phyloP scores from a whole-genome alignment of 805 yeast genomes.

The Candida verbasci region DNA sequence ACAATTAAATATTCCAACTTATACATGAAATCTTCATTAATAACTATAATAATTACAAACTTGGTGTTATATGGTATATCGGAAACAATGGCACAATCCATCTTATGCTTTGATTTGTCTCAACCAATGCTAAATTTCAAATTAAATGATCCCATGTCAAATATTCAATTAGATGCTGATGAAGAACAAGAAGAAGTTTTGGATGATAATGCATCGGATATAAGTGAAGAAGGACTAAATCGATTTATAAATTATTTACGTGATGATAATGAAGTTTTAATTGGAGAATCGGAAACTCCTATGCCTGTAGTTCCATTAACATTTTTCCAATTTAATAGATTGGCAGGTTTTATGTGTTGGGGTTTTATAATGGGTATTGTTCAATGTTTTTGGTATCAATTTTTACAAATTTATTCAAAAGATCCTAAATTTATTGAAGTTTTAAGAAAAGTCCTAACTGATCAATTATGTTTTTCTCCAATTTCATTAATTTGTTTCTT shows the following conservation, averaged over 20 bases:
- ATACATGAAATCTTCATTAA: slow-evolving; percentile 60
- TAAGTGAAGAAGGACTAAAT: slow-evolving; percentile 18
- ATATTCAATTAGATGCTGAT: background rate
- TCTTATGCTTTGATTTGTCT: slow-evolving; percentile 28
- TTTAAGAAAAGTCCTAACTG: slow-evolving; percentile 80
- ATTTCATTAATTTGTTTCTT: slow-evolving; percentile 75
- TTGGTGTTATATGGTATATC: slow-evolving; percentile 83
- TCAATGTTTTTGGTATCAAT: slow-evolving; percentile 86
- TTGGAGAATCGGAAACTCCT: background rate
- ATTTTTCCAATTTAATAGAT: slow-evolving; percentile 61
- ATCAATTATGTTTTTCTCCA: slow-evolving; percentile 88
- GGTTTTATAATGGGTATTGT: slow-evolving; percentile 78
- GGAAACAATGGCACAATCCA: slow-evolving; percentile 81
- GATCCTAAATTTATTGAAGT: slow-evolving; percentile 84
- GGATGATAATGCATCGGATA: slow-evolving; percentile 5
- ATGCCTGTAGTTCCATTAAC: slow-evolving; percentile 21
- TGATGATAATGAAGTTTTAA: slow-evolving; percentile 21
- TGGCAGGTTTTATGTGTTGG: slow-evolving; percentile 81
- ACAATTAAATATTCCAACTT: slow-evolving; percentile 55
- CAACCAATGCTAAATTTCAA: slow-evolving; percentile 20
- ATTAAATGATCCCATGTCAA: slow-evolving; percentile 5
- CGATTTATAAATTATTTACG: slow-evolving; percentile 31
- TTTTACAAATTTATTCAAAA: slow-evolving; percentile 75
- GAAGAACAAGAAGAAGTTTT: slow-evolving; percentile 8
- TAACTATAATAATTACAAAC: slow-evolving; percentile 81